Base-by-base conservation (phyloP, 2,329 filamentous ascomycete genomes). In the Paradendryphiella salina region DNA sequence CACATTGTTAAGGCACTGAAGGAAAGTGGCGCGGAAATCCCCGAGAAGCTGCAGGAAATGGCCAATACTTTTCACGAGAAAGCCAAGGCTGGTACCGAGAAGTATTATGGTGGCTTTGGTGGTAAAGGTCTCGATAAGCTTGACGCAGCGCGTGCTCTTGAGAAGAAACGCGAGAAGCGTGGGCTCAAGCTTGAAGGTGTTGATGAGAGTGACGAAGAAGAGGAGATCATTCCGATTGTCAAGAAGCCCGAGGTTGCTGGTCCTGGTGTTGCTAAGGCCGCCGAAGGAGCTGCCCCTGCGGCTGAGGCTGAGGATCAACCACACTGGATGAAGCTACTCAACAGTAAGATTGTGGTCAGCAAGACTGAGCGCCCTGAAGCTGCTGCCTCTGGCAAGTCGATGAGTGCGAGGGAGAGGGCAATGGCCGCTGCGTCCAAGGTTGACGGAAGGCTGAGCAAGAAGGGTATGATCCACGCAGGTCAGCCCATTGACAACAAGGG, bases 401-500 rank as follows among this genome's bases (percentile, higher is more conserved):
- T 71, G 62, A 67, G 64, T 7, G 61, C 64, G 8, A 67, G 96
- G 56, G 90, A 95, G 74, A 90, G 89, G 77, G 93, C 94, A 52
- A 88, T 88, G 52, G 89, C 89, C n/a, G 93, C 93, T 4, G 91
- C 94, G 63, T 90, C 87, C 63, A 88, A 87, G 72, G 96, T 99
- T 76, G 92, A 96, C 73, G 87, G 86, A 54, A 90, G 94, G 60
- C 82, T 99, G 32, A 93, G 90, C 67, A 90, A 90, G 63, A 90
- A 90, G 28, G 92, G 92, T 29, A 88, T 94, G 70, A 86, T 96
- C 65, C 88, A 94, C 53, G 88, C 90, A 3, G 94, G 94, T 11
- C 92, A 96, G 55, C 91, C 94, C 6, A 95, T 96, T 70, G 94
- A 99, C 78, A 99, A 99, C 77, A 96, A 96, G 75, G 94, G 94